Conservation (phyloP, 169 alveolate genomes). For the Plasmodium gonderi region DNA sequence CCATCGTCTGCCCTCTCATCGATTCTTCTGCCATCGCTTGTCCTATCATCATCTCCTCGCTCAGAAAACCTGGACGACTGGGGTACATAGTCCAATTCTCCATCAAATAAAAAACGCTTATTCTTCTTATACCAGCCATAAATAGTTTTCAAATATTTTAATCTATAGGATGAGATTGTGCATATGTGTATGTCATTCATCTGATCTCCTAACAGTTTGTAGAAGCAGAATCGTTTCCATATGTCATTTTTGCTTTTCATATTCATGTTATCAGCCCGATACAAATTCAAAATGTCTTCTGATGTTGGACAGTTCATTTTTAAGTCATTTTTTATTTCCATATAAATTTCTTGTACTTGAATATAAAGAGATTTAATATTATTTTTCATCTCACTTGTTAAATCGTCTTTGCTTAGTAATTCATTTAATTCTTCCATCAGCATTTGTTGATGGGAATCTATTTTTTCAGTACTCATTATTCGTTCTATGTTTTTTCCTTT, state of each 20-base stretch:
- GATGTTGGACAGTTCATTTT: conserved; percentile 38
- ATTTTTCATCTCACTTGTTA: conserved; percentile 42
- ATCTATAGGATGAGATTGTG: conserved; percentile 46
- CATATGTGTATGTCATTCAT: conserved; percentile 48
- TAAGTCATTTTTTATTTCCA: conserved; percentile 51
- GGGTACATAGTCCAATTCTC: not conserved
- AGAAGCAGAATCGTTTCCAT: conserved; percentile 39
- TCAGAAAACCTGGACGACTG: not conserved
- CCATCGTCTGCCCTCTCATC: too few species aligned
- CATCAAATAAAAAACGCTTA: conserved; percentile 19
- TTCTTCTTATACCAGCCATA: conserved; percentile 46
- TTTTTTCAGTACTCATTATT: not conserved
- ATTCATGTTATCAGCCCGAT: conserved; percentile 1
- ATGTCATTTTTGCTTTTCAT: conserved; percentile 15
- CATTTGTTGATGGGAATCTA: conserved; percentile 12
- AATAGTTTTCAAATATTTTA: conserved; percentile 24
- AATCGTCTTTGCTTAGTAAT: conserved; percentile 22
- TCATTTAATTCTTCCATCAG: conserved; percentile 26
- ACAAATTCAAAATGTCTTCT: conserved; percentile 35
- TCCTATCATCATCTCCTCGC: not conserved
- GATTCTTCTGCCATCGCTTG: too few species aligned
- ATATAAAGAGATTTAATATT: conserved; percentile 52
- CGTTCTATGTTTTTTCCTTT: not conserved
- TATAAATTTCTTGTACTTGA: conserved; percentile 52
- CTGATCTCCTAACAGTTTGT: conserved; percentile 42